Percentiles rank a stretch among this genome's conserved stretches.
phyloP scores from a whole-genome alignment of 345 rosid species.

The Acer negundo region DNA sequence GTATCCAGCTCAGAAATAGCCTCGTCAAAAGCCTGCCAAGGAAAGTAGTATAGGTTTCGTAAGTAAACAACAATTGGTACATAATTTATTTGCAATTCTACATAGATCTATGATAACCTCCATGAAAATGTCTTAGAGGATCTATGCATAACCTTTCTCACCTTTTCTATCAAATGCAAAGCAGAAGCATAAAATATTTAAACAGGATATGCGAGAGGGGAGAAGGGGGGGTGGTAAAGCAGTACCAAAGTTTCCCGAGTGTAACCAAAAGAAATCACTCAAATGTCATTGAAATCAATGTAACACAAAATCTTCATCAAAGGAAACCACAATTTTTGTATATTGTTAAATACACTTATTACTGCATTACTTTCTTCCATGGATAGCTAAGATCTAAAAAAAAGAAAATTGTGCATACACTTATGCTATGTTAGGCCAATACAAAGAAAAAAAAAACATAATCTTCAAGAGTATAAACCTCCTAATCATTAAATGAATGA shows the following conservation, averaged over 20 bases:
- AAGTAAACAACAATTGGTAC: background rate
- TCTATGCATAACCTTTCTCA: background rate
- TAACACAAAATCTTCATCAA: no score
- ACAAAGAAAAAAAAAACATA: no score
- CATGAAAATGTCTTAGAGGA: background rate
- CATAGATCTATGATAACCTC: background rate
- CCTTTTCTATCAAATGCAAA: background rate
- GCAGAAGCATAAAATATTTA: background rate
- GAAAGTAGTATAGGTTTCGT: background rate
- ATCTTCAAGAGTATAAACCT: background rate
- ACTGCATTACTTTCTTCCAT: no score
- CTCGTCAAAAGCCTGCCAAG: slow-evolving; percentile 87
- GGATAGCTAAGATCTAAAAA: no score
- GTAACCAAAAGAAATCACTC: background rate
- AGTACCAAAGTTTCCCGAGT: background rate
- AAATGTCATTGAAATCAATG: no score
- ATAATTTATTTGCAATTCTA: background rate
- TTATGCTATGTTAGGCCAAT: no score
- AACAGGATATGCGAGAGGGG: background rate
- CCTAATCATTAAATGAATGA: no score
- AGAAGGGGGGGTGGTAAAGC: background rate
- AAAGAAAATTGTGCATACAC: no score
- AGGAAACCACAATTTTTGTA: no score
- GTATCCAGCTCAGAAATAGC: slow-evolving; percentile 97
- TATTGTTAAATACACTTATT: no score